Evolutionary conservation across 129 eudicot genomes (phyloP), one percentile per base, ranked within the genome.

Genomic region (Lactuca sativa): DNA sequence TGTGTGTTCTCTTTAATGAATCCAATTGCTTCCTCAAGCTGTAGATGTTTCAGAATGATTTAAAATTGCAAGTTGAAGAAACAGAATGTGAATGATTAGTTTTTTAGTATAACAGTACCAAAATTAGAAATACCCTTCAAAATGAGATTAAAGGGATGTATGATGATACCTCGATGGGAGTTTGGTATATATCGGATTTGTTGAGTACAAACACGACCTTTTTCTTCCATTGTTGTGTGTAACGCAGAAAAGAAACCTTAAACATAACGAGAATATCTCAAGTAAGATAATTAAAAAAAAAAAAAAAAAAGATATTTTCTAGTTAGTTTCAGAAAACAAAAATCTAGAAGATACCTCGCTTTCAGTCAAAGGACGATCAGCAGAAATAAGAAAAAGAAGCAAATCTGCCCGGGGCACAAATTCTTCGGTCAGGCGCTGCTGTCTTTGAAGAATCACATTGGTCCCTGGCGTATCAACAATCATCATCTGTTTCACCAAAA

Each of bases 181-280:
- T 86, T 64, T 68, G 85, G 80, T 89, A 93, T n/a, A 93, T 74
- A 67, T 93, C 98, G 32, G 96, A 71, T 80, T 93, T 93, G 64
- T 93, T 93, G 82, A 93, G 80, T 64, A 93, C 95, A 70, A 93
- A 93, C 59, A 93, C 92, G 31, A 89, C 83, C 70, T 74, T 93
- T 77, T 93, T 93, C 96, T 87, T 93, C 98, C 98, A 93, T 60
- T 93, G 95, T 51, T 93, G 98, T 66, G 88, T 93, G 70, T 93
- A 93, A 54, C 92, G 95, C 31, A 93, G 86, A 85, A 93, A 93
- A 64, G 82, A 52, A 77, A 93, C 96, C 98, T 93, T 80, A 52
- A 53, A 78, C 59, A 66, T 71, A 74, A 58, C 74, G 83, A n/a
- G 30, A 25, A 25, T 25, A 25, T 25, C 30, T 25, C 30, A 25